phyloP scores from a whole-genome alignment of 2,329 filamentous ascomycete species.

The Malbranchea cinnamomea region DNA sequence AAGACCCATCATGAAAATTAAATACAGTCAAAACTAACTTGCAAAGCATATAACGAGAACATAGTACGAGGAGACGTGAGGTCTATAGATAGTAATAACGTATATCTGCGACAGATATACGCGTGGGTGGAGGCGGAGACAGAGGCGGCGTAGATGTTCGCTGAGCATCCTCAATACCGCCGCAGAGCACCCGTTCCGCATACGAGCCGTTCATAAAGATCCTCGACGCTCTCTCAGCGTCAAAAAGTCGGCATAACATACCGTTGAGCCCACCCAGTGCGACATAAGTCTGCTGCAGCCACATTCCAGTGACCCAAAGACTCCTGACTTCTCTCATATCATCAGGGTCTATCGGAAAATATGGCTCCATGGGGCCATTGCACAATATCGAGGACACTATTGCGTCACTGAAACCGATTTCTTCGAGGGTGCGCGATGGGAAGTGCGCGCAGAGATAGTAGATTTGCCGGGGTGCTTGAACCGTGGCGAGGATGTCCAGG shows the following conservation, averaged over 20 bases:
- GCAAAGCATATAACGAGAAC: too few relatives aligned
- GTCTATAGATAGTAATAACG: too few relatives aligned
- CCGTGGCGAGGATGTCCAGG: constrained; percentile 2
- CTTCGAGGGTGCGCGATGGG: background rate
- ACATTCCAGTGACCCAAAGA: constrained; percentile 4
- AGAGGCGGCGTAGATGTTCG: too few relatives aligned
- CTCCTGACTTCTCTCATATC: background rate
- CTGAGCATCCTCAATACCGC: too few relatives aligned
- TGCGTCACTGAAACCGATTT: constrained; percentile 1
- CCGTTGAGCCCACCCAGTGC: background rate
- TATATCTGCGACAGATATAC: too few relatives aligned
- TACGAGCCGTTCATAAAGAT: constrained; percentile 4
- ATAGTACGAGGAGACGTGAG: too few relatives aligned
- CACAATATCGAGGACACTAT: constrained; percentile 4
- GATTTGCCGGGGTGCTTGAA: constrained; percentile 2
- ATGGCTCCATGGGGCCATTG: background rate
- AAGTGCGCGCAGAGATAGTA: constrained; percentile 4
- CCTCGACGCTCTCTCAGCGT: constrained; percentile 1
- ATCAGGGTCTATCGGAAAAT: constrained; percentile 1
- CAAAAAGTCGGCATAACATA: constrained; percentile 4
- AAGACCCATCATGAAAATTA: too few relatives aligned
- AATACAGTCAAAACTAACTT: too few relatives aligned
- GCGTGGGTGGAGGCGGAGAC: too few relatives aligned
- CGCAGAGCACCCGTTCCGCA: constrained; percentile 2
- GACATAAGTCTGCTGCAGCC: constrained; percentile 5